Conservation (phyloP, 495 filamentous ascomycete species). For the Penicillium pulvis region DNA sequence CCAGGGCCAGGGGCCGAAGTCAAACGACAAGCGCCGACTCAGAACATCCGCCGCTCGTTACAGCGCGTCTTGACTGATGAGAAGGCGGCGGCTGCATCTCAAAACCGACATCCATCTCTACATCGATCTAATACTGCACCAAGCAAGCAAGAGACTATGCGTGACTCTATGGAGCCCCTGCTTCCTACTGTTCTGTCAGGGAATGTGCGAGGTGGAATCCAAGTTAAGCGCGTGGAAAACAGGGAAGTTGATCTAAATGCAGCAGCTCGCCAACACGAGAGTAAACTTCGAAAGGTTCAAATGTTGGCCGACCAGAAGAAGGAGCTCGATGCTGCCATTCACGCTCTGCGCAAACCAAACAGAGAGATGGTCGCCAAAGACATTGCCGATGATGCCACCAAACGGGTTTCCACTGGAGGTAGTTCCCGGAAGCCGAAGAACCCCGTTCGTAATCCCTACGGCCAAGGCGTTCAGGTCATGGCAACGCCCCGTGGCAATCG, state of each 20-base stretch:
- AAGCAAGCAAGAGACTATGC: conserved; percentile 58
- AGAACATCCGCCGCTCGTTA: conserved; percentile 59
- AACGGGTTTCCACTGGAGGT: conserved; percentile 45
- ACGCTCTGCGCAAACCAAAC: conserved; percentile 83
- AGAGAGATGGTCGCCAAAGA: conserved; percentile 73
- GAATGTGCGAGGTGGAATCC: conserved; percentile 54
- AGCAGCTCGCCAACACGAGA: conserved; percentile 57
- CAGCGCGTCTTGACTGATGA: conserved; percentile 76
- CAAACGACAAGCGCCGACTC: conserved; percentile 48
- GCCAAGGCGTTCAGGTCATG: conserved; percentile 67
- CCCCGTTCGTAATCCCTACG: conserved; percentile 59
- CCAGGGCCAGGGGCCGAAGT: conserved; percentile 57
- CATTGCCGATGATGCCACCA: conserved; percentile 69
- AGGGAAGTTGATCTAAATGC: conserved; percentile 69
- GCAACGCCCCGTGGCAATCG: conserved; percentile 68
- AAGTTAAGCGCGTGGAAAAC: conserved; percentile 60
- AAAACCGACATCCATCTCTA: conserved; percentile 44
- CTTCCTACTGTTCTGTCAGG: conserved; percentile 33
- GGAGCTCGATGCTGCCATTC: conserved; percentile 82
- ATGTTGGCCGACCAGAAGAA: conserved; percentile 65
- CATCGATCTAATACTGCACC: conserved; percentile 44
- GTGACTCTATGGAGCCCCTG: conserved; percentile 38
- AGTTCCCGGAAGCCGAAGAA: conserved; percentile 62
- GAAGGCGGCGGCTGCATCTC: conserved; percentile 32
- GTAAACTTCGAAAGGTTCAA: conserved; percentile 73